Base-by-base conservation (phyloP, 805 yeast species). In the Brettanomyces anomalus region DNA sequence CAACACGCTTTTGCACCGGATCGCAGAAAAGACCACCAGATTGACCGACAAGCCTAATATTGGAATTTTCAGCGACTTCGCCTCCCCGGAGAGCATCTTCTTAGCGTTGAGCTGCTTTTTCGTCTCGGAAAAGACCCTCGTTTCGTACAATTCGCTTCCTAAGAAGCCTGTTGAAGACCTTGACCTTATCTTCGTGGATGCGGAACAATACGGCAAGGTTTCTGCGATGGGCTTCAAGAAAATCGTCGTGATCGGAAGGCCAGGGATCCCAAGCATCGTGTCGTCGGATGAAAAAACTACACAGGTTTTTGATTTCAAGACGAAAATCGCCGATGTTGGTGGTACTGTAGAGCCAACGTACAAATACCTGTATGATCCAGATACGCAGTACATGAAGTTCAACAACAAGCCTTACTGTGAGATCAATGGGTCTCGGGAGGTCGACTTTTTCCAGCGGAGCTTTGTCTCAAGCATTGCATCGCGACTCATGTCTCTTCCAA, bases 121-220 rank as follows among this genome's bases (percentile, higher is more conserved):
- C 40, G 56, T 67, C 3, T 60, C 64, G 35, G 67, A 68, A 20
- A 53, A 58, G 28, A 68, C 70, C 10, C 36, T 60, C 5, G 55
- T 66, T n/a, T 51, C 60, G 72, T 30, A 76, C 37, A 49, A 84
- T 2, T 66, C 82, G 1, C 62, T 72, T 19, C 61, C 68, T 4
- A 64, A 57, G 33, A 49, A 54, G 0, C 55, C 64, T 13, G 67
- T 71, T 14, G 37, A 62, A 7, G 65, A 57, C 10, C 60, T 68
- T 34, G 73, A 68, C 39, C 39, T 70, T 21, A 52, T 57, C 1
- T 39, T 55, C 16, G 56, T 55, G 20, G 56, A 51, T 32, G 11
- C 33, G 10, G 21, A 39, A 21, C 37, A 52, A 19, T 31, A 45
- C 10, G 17, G 42, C 6, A 38, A 33, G 10, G 49, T 51, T 18